These are phyloP conservation scores for Beauveria sp. DNA, from an alignment of 2,329 filamentous ascomycete genomes.

Conservation along the genomic window DNA sequence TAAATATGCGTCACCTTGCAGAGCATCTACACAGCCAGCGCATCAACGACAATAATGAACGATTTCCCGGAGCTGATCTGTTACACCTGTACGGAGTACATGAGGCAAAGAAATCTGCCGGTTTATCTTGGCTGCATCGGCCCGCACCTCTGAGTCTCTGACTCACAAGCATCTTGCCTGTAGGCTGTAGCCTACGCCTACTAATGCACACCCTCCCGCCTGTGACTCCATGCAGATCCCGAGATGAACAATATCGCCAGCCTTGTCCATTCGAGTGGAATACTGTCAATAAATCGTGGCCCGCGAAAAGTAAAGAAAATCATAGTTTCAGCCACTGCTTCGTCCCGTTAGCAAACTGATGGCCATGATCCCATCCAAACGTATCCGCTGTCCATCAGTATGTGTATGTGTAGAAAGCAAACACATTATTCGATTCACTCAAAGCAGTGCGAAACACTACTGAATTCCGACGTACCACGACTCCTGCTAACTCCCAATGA, in stretches of 20 bases:
- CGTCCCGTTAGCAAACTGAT: background rate
- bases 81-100: no score
- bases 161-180: no score
- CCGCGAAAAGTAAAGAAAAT: background rate
- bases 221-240: background rate
- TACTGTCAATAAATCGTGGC: no score
- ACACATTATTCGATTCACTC: background rate
- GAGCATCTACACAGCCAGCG: background rate
- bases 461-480: background rate
- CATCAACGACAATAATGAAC: background rate
- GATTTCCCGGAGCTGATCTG: no score
- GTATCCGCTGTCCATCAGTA: background rate
- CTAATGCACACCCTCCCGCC: background rate
- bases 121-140: background rate
- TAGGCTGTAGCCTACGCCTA: no score
- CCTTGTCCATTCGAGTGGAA: no score
- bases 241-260: no score
- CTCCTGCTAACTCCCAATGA: background rate
- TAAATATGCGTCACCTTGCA: background rate
- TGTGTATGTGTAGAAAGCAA: background rate
- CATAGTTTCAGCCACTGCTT: background rate
- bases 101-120: no score
- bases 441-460: background rate
- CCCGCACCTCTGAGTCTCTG: background rate
- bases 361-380: background rate